A percentile compares a stretch with the other conserved stretches of the same genome.
phyloP scores from a whole-genome alignment of 495 filamentous ascomycete genomes.

The Tetracladium setigerum region DNA sequence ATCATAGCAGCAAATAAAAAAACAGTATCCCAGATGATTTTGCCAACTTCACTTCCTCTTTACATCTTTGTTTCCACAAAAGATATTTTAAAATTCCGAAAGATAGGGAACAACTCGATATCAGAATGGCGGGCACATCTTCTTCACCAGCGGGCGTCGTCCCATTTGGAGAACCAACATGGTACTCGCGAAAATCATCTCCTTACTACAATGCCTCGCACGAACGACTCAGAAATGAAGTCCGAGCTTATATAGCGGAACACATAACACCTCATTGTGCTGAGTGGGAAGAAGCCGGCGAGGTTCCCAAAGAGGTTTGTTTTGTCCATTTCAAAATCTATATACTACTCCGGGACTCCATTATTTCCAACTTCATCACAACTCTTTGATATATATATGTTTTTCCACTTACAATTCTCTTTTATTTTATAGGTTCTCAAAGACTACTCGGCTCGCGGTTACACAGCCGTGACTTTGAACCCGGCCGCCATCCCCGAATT shows the following conservation, averaged over 20 bases:
- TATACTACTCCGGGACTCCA: conserved; percentile 2
- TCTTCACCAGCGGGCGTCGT: no score
- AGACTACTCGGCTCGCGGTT: not conserved
- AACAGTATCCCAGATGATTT: no score
- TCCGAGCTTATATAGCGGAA: conserved; percentile 51
- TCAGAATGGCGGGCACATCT: no score
- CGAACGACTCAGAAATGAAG: conserved; percentile 43
- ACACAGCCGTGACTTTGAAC: not conserved
- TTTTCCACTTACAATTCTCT: not conserved
- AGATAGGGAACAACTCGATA: no score
- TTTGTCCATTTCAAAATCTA: conserved; percentile 24
- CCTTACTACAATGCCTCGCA: conserved; percentile 65
- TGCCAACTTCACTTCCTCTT: no score
- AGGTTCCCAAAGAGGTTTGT: conserved; percentile 31
- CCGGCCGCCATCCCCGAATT: not conserved
- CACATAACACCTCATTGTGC: conserved; percentile 48
- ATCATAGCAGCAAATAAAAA: no score
- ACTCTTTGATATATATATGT: not conserved
- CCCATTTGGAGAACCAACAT: conserved; percentile 35
- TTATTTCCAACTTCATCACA: not conserved
- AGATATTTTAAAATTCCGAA: no score
- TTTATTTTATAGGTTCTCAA: conserved; percentile 1
- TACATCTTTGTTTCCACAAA: no score
- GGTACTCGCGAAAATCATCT: conserved; percentile 50
- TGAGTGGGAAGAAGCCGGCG: conserved; percentile 41